Evolutionary conservation across 1,139 yeast genomes (phyloP), one percentile per base, ranked within the genome.

Genomic region (Groenewaldozyma auringiensis): DNA sequence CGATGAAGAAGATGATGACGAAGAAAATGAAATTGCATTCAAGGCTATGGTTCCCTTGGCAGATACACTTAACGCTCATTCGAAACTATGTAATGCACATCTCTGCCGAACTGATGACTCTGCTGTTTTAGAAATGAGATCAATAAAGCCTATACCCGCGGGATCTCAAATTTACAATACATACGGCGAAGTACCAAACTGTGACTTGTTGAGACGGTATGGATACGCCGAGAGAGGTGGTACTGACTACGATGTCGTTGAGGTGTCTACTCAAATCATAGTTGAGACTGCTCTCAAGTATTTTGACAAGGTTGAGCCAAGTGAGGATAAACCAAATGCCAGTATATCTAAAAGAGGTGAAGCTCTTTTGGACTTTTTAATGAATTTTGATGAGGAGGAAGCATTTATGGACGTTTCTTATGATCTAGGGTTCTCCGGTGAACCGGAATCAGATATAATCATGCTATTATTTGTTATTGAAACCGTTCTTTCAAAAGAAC

Each of bases 21-120:
- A 69, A 2, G 60, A 58, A 39, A 65, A 61, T 4, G 81, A 74
- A 45, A 70, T 71, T 2, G 74, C 72, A 46, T 68, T 75, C 52
- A 89, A 92, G 60, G 83, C 95, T 0, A 83, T 92, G 95, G 88
- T 88, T 4, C 95, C 97, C 0, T 68, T 88, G 44, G 97, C 97
- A 0, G 97, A 92, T 59, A 80, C 86, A 22, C 67, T 92, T 49
- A 92, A 92, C 58, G 89, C 96, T 0, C 92, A 88, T 58, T 83
- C 95, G 0, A 72, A 73, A 16, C 69, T 75, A n/a, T 81, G 79
- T 58, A 89, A 92, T 62, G 95, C 96, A 3, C 75, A 79, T 47
- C 67, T 87, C 48, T 56, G 63, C 56, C 54, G 57, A 42, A 56
- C 58, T 16, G 53, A 50, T 57, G 69, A 66, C 33, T 69, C 66